Percentiles rank a stretch among this genome's conserved stretches.
Evolutionary conservation across 768 basidiomycete species (phyloP).

Genomic region (Lentinula sp.): DNA sequence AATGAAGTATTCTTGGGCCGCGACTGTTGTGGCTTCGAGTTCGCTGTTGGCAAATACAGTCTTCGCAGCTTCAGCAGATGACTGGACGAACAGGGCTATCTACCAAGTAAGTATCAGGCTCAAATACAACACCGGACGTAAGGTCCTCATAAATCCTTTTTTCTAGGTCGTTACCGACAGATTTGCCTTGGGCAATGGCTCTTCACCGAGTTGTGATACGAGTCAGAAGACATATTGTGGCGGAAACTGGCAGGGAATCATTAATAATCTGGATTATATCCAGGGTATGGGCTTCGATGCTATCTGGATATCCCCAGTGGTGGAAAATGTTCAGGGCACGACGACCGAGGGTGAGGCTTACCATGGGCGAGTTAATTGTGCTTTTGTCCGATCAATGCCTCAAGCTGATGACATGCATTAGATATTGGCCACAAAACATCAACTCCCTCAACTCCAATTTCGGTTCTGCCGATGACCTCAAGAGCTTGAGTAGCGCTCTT

Average conservation of each 20-base stretch:
- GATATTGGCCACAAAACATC: conserved; percentile 46
- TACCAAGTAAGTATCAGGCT: conserved; percentile 16
- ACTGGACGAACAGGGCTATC: conserved; percentile 19
- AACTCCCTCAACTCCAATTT: conserved; percentile 63
- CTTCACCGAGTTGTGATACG: conserved; percentile 45
- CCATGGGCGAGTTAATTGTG: conserved; percentile 50
- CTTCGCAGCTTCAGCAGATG: conserved; percentile 7
- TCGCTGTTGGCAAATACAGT: background rate
- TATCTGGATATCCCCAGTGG: conserved; percentile 73
- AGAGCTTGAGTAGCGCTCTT: conserved; percentile 55
- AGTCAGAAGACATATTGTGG: conserved; percentile 59
- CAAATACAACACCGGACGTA: background rate
- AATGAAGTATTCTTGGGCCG: background rate
- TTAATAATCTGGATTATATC: conserved; percentile 68
- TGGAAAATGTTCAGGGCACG: conserved; percentile 50
- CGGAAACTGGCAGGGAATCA: conserved; percentile 62
- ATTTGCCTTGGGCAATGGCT: conserved; percentile 48
- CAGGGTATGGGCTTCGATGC: conserved; percentile 70
- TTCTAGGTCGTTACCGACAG: conserved; percentile 56
- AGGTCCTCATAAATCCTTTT: background rate
- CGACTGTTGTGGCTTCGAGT: background rate
- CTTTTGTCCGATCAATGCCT: background rate
- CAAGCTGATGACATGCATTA: conserved; percentile 1
- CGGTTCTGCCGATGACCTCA: conserved; percentile 69
- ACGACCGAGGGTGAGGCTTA: conserved; percentile 68